Base-by-base conservation (phyloP, 2,329 filamentous ascomycete species). In the Scedosporium apiospermum region DNA sequence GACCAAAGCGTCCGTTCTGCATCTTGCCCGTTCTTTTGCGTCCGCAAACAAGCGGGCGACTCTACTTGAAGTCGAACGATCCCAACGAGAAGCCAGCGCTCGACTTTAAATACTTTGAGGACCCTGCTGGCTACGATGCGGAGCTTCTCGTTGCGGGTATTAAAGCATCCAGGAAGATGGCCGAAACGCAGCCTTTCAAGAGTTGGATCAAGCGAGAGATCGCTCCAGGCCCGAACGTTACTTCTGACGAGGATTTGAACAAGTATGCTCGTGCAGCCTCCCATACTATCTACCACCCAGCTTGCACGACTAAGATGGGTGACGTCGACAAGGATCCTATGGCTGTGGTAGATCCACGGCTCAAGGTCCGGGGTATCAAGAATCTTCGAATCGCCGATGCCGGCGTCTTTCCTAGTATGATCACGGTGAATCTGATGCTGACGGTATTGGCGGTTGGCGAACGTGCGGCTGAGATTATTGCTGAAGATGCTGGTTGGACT, bases 21-120 rank as follows among this genome's bases (percentile, higher is more conserved):
- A 95, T 95, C 88, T 95, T 91, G 16, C 91, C 91, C 70, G 95
- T 96, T 78, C 95, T 96, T 69, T 90, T 90, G 41, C 89, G 91
- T 26, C 88, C 91, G 30, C 87, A 89, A 62, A 92, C 89, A 57
- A 86, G 88, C 62, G 91, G 91, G 64, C 84, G 86, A 66, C 79
- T 93, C 70, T 93, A 89, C 77, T 84, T 93, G 67, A 91, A 88
- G 61, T 91, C 88, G 30, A 74, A 85, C 42, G 88, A 93, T 74
- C 89, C 90, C 1, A 80, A 71, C 66, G 86, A 90, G 72, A 93
- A 93, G 78, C 90, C 90, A 16, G 88, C 90, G 2, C 84, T 95
- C 65, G 90, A 95, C 78, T 93, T 93, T 85, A 86, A 88, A 70
- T 95, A 95, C 80, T 93, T 95, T 80, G 93, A 90, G 65, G 90